These are phyloP conservation scores for Fimicolochytrium jonesii DNA, from an alignment of 192 early-diverging fungal genomes.

Conservation along the genomic window DNA sequence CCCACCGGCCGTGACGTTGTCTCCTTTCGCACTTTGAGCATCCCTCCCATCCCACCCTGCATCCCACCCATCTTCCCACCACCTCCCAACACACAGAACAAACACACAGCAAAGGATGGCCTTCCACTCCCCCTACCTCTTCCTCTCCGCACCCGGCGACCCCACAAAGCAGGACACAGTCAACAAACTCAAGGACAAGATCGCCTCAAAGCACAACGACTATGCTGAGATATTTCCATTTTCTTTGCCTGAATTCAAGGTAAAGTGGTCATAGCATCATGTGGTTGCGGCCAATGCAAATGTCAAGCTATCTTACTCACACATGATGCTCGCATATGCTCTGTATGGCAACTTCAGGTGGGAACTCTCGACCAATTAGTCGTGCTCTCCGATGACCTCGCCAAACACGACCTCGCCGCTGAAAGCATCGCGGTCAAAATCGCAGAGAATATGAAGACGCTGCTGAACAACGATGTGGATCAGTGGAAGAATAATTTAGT, in stretches of 20 bases:
- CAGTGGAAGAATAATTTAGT: constrained; percentile 61
- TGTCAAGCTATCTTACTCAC: no score
- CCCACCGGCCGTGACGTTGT: no score
- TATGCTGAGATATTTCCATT: constrained; percentile 82
- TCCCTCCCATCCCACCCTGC: no score
- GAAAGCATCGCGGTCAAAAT: constrained; percentile 77
- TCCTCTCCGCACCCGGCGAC: constrained; percentile 84
- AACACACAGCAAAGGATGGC: no score
- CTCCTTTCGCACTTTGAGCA: no score
- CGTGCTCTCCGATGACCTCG: constrained; percentile 89
- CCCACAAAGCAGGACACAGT: constrained; percentile 67
- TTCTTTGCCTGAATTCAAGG: constrained; percentile 88
- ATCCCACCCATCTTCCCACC: no score
- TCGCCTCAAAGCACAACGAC: constrained; percentile 55
- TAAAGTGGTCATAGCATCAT: no score
- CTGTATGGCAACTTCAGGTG: constrained; percentile 52
- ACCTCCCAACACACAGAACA: no score
- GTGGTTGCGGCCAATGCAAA: no score
- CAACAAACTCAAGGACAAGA: constrained; percentile 70
- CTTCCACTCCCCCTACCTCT: constrained; percentile 23
- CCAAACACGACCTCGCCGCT: constrained; percentile 74
- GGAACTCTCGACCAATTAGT: constrained; percentile 94
- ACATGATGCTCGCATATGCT: no score
- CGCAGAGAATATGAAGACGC: constrained; percentile 75
- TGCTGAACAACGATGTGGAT: constrained; percentile 62